phyloP scores from a whole-genome alignment of 169 alveolate genomes.

The Plasmodium vinckei region DNA sequence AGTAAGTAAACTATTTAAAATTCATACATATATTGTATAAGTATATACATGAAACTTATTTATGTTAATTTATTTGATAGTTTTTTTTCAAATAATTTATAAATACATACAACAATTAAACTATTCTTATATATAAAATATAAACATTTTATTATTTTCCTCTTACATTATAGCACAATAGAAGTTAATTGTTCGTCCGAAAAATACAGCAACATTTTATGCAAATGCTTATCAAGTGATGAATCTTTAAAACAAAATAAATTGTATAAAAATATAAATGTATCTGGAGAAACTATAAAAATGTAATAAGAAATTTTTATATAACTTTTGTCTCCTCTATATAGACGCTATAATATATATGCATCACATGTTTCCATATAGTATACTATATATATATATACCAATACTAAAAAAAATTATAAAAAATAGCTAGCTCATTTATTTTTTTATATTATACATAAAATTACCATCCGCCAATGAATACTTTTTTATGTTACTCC shows the following conservation, averaged over 20 bases:
- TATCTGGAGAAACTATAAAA: constrained; percentile 49
- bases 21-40: neutral
- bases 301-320: constrained; percentile 16
- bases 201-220: constrained; percentile 48
- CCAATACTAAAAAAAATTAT: neutral
- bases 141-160: neutral
- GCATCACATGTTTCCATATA: too few relatives aligned
- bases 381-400: neutral
- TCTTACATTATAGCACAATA: constrained; percentile 32
- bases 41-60: neutral
- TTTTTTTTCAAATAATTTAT: neutral
- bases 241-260: constrained; percentile 60
- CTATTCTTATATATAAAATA: neutral
- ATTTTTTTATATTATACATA: too few relatives aligned
- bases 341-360: neutral
- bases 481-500: too few relatives aligned
- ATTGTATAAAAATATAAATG: constrained; percentile 41
- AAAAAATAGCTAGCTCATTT: neutral
- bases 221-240: constrained; percentile 59
- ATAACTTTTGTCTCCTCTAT: neutral
- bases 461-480: too few relatives aligned
- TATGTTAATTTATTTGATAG: neutral
- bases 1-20: constrained; percentile 15
- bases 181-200: constrained; percentile 61
- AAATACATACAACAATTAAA: neutral